Evolutionary conservation across 164 flowering plant genomes (phyloP).

Genomic region (Paratinospora sagittata): DNA sequence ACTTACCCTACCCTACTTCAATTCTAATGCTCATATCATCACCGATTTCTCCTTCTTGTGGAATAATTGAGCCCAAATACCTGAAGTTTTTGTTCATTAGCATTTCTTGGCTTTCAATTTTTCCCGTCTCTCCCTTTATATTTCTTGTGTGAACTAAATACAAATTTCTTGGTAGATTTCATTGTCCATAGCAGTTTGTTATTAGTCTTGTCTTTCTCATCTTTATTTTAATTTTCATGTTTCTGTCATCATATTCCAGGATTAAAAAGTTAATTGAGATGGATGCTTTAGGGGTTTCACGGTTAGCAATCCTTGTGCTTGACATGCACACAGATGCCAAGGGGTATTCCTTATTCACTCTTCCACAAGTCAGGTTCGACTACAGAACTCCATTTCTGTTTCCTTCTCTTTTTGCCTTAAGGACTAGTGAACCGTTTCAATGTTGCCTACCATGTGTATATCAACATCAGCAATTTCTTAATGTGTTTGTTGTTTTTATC

Average conservation of each 20-base stretch:
- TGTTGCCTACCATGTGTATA: neutral
- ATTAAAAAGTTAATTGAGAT: slow-evolving; percentile 85
- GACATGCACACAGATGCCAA: slow-evolving; percentile 86
- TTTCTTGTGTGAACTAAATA: no score
- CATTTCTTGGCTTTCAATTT: no score
- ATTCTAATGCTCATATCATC: no score
- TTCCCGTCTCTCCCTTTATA: no score
- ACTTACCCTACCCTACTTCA: no score
- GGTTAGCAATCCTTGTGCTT: slow-evolving; percentile 59
- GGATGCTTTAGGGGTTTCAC: slow-evolving; percentile 76
- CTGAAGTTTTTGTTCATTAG: no score
- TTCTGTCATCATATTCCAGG: slow-evolving; percentile 26
- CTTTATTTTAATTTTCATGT: neutral
- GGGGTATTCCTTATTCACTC: slow-evolving; percentile 79
- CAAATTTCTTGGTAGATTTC: no score
- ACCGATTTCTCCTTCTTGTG: no score
- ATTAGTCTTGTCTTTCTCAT: neutral
- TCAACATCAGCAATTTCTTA: neutral
- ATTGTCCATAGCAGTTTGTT: no score
- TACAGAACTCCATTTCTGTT: neutral
- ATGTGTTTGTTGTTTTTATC: slow-evolving; percentile 4
- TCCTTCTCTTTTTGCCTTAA: neutral
- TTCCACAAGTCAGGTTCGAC: slow-evolving; percentile 94
- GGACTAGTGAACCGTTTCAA: neutral
- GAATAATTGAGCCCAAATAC: no score